Evolutionary conservation across 208 protist genomes (phyloP).

Genomic region (Trypanosoma theileri): DNA sequence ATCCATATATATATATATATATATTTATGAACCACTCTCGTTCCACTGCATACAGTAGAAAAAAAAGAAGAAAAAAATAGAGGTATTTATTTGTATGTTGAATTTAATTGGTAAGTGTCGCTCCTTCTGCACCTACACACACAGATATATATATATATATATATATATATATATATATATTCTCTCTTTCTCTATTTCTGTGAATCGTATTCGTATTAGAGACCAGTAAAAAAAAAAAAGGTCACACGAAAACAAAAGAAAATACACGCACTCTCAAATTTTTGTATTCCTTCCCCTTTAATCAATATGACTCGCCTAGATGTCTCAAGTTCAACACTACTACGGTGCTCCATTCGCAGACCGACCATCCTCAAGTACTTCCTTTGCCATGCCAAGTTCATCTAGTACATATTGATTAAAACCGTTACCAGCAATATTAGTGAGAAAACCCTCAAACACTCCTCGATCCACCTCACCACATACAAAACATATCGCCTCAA

Average conservation of each 20-base stretch:
- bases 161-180: slow-evolving; percentile 13
- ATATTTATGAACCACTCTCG: not conserved
- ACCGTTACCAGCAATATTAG: slow-evolving; percentile 45
- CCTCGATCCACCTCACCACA: slow-evolving; percentile 67
- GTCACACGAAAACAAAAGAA: too few relatives aligned
- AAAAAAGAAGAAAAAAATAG: not conserved
- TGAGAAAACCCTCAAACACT: slow-evolving; percentile 62
- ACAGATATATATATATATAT: slow-evolving; percentile 15
- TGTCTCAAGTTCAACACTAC: slow-evolving; percentile 1
- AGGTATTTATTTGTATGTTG: slow-evolving; percentile 26
- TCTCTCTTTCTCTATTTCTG: too few relatives aligned
- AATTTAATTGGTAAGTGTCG: too few relatives aligned
- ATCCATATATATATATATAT: too few relatives aligned
- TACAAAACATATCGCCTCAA: slow-evolving; percentile 84
- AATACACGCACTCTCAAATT: too few relatives aligned
- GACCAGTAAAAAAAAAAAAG: not conserved
- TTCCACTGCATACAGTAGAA: not conserved
- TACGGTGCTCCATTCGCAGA: slow-evolving; percentile 47
- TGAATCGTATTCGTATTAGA: too few relatives aligned
- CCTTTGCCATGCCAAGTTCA: slow-evolving; percentile 75
- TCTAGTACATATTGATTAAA: slow-evolving; percentile 88
- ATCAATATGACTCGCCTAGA: not conserved
- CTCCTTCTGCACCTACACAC: not conserved
- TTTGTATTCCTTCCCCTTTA: not conserved
- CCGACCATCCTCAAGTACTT: slow-evolving; percentile 52